Percentiles rank a stretch among this genome's conserved stretches.
These are phyloP conservation scores for Juglanconis sp. DNA, from an alignment of 2,329 filamentous ascomycete species.

Conservation along the genomic window DNA sequence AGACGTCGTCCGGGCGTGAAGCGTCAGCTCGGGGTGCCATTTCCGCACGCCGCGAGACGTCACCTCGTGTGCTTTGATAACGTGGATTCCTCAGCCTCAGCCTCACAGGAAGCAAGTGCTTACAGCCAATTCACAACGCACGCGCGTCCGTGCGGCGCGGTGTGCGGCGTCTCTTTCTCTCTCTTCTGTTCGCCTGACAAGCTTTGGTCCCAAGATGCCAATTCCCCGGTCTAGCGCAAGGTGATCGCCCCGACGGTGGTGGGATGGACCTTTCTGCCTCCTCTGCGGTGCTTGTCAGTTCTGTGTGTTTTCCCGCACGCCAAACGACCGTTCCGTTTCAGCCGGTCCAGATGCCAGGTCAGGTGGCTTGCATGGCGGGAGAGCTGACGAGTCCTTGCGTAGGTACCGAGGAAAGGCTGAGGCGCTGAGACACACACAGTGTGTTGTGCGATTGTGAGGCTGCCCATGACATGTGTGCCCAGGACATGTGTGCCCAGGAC, in stretches of 20 bases:
- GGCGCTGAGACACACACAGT: neutral
- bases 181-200: neutral
- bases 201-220: neutral
- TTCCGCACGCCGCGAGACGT: neutral
- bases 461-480: neutral
- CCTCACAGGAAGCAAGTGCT: neutral
- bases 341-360: slow-evolving; percentile 2
- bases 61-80: neutral
- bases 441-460: slow-evolving; percentile 4
- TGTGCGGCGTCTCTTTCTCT: neutral
- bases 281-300: neutral
- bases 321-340: neutral
- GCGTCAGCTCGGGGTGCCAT: neutral
- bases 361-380: neutral
- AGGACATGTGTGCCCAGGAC: too few species aligned
- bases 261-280: neutral
- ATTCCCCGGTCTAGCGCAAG: neutral
- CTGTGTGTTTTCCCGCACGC: neutral
- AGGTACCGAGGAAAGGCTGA: neutral
- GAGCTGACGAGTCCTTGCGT: neutral
- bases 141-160: neutral
- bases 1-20: neutral
- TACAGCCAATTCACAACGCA: neutral
- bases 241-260: neutral
- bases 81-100: neutral